These are phyloP conservation scores for Claviceps humidiphila DNA, from an alignment of 2,329 filamentous ascomycete genomes.

Conservation along the genomic window DNA sequence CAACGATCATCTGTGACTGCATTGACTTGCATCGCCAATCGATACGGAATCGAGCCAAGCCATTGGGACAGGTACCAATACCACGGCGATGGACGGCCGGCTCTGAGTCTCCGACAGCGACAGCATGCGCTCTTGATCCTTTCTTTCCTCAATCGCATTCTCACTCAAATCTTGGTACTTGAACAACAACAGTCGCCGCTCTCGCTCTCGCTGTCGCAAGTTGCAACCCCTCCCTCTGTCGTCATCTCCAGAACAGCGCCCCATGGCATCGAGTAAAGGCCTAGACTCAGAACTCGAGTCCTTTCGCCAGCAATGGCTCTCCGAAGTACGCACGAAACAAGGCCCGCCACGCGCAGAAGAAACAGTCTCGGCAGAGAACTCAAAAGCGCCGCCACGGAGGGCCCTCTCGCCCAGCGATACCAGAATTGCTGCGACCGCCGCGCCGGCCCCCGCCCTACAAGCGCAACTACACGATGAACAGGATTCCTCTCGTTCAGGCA, in stretches of 20 bases:
- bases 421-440: not conserved
- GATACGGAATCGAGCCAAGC: too few species aligned
- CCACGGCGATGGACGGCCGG: too few species aligned
- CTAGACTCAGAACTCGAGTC: conserved; percentile 63
- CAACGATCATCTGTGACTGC: not conserved
- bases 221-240: too few species aligned
- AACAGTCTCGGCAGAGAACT: not conserved
- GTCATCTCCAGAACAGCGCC: not conserved
- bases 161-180: too few species aligned
- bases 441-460: not conserved
- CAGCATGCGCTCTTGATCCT: too few species aligned
- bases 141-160: too few species aligned
- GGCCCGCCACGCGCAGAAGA: not conserved
- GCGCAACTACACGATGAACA: conserved; percentile 3
- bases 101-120: too few species aligned
- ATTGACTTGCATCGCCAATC: not conserved
- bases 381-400: not conserved
- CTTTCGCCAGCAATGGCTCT: conserved; percentile 75
- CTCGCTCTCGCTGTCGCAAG: not conserved
- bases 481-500: conserved; percentile 1
- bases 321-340: conserved; percentile 50
- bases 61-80: too few species aligned
- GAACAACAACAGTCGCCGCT: not conserved
- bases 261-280: conserved; percentile 2
- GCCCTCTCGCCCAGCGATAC: not conserved